Evolutionary conservation across 345 rosid species (phyloP), one percentile per base, ranked within the genome.

Genomic region (Aquilaria yunnanensis): DNA sequence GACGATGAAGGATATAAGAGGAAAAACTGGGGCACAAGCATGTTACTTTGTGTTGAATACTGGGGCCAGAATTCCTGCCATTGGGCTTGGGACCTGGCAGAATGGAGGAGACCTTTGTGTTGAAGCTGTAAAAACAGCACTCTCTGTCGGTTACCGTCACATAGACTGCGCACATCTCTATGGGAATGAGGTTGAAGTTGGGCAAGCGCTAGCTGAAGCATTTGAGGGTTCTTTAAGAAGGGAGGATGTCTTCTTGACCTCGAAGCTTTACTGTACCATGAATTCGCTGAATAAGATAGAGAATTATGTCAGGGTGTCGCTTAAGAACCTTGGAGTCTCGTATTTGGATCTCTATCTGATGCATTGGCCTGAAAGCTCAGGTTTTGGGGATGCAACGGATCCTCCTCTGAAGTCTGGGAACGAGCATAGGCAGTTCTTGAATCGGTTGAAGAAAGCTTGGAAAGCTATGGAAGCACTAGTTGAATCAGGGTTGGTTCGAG

Each of bases 1-100:
- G 48, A 56, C 60, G 60, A 60, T 49, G 45, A 50, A 50, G 60
- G 57, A 70, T 51, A 83, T 83, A 83, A 80, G 72, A 71, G 88
- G 75, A 50, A 83, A 70, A 63, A 32, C 70, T 60, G 85, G 67
- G 55, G 59, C 59, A 54, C 46, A 33, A 6, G 84, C 76, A 47
- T 9, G 64, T 71, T 64, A 68, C 74, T 83, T 80, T 58, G 76
- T 78, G 46, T 53, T 83, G 76, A 83, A 80, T 67, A 83, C 85
- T 1, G 88, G 85, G 43, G 81, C 88, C 47, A 78, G 64, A 76
- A 80, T 83, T 45, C 88, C 88, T 23, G 81, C 83, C 59, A 78
- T 83, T 66, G 88, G 88, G 52, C 68, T 83, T 32, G 88, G 88
- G 52, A 83, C 88, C 49, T 83, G 88, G 88, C 88, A 83, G 74